Evolutionary conservation across 495 filamentous ascomycete genomes (phyloP).

Genomic region (Hyaloscypha finlandica): DNA sequence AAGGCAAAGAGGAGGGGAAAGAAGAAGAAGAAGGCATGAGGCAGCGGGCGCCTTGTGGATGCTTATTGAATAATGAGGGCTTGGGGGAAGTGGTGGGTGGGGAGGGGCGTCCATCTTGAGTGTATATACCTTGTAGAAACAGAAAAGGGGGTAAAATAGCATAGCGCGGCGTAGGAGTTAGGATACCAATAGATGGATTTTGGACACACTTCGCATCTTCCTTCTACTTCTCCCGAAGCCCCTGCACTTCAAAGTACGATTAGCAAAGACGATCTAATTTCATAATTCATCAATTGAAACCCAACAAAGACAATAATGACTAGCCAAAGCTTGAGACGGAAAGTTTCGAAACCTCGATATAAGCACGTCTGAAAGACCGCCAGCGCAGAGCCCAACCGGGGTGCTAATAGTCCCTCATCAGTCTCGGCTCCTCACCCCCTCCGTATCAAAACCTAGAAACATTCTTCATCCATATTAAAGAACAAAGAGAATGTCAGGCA

Average conservation of each 20-base stretch:
- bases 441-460: no score
- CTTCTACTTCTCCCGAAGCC: no score
- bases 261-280: no score
- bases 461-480: no score
- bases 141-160: background rate
- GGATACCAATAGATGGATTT: slow-evolving; percentile 9
- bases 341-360: background rate
- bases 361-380: background rate
- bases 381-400: background rate
- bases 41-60: slow-evolving; percentile 22
- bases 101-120: background rate
- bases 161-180: slow-evolving; percentile 10
- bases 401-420: background rate
- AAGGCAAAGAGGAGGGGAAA: background rate
- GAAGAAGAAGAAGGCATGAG: slow-evolving; percentile 3
- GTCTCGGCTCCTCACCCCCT: no score
- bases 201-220: no score
- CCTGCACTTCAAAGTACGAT: no score
- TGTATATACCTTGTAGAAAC: background rate
- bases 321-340: background rate
- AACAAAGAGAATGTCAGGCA: no score
- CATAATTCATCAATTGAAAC: background rate
- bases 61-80: slow-evolving; percentile 10
- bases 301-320: background rate
- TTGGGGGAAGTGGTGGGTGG: background rate